Percentiles rank a stretch among this genome's conserved stretches.
Conservation (phyloP, 495 filamentous ascomycete species). For the Cercophora newfieldiana region DNA sequence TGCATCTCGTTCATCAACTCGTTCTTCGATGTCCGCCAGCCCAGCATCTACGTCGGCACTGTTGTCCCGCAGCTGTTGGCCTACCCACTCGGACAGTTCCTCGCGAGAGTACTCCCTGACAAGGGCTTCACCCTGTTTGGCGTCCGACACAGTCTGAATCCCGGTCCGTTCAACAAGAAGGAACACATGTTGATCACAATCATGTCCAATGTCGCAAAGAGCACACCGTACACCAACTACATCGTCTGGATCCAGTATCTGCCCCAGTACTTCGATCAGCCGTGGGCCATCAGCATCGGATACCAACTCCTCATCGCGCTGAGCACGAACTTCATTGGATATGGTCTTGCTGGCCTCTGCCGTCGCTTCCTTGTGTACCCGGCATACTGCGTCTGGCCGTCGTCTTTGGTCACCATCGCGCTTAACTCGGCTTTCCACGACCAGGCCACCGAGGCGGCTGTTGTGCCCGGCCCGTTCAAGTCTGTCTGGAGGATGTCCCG, state of each 20-base stretch:
- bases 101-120: conserved; percentile 38
- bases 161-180: conserved; percentile 53
- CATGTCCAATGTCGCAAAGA: conserved; percentile 43
- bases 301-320: conserved; percentile 48
- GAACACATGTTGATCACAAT: conserved; percentile 55
- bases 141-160: conserved; percentile 43
- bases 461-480: conserved; percentile 37
- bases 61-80: conserved; percentile 44
- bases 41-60: conserved; percentile 36
- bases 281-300: conserved; percentile 35
- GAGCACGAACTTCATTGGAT: conserved; percentile 53
- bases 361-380: conserved; percentile 58
- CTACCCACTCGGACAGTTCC: conserved; percentile 40
- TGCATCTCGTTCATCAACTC: conserved; percentile 44
- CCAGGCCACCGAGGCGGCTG: conserved; percentile 26
- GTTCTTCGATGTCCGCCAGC: conserved; percentile 44
- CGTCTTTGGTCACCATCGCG: conserved; percentile 45
- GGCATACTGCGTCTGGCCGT: conserved; percentile 46
- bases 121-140: conserved; percentile 41
- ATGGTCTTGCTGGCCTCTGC: conserved; percentile 53
- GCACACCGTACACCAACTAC: conserved; percentile 41
- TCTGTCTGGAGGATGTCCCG: conserved; percentile 36
- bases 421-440: conserved; percentile 47
- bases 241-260: conserved; percentile 49
- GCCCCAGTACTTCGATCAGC: conserved; percentile 44